phyloP scores from a whole-genome alignment of 2,329 filamentous ascomycete species.

The Periconia macrospinosa region DNA sequence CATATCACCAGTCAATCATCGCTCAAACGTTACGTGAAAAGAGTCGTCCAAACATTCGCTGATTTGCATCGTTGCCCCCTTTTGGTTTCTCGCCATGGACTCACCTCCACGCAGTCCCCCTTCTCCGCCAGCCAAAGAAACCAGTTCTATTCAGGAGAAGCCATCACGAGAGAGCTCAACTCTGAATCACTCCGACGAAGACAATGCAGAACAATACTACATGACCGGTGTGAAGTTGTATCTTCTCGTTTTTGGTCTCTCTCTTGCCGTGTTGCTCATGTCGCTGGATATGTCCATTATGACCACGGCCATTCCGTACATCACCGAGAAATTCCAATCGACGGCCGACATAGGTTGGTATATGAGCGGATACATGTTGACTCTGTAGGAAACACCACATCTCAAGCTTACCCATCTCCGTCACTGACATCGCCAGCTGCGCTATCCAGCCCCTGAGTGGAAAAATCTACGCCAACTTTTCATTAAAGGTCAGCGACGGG shows the following conservation, averaged over 20 bases:
- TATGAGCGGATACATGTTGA: constrained; percentile 40
- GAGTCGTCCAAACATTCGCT: too few species aligned
- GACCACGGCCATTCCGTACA: constrained; percentile 51
- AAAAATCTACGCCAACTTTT: constrained; percentile 47
- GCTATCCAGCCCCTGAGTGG: constrained; percentile 43
- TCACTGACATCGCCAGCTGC: constrained; percentile 9
- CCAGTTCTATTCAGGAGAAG: background rate
- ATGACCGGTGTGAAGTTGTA: constrained; percentile 21
- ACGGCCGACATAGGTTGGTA: constrained; percentile 55
- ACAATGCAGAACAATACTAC: constrained; percentile 12
- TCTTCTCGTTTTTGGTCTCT: constrained; percentile 18
- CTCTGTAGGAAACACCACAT: constrained; percentile 9
- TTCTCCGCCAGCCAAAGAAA: background rate
- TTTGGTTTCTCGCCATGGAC: background rate
- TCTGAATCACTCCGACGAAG: constrained; percentile 2
- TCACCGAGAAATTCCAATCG: constrained; percentile 53
- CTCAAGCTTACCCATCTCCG: background rate
- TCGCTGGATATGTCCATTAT: constrained; percentile 39
- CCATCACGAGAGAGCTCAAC: background rate
- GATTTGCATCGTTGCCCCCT: too few species aligned
- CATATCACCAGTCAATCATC: too few species aligned
- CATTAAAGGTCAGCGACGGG: constrained; percentile 34
- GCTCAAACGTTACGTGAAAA: too few species aligned
- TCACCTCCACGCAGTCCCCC: background rate
- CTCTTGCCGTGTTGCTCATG: constrained; percentile 21